phyloP scores from a whole-genome alignment of 352 stramenopile genomes.

The Globisporangium solare region DNA sequence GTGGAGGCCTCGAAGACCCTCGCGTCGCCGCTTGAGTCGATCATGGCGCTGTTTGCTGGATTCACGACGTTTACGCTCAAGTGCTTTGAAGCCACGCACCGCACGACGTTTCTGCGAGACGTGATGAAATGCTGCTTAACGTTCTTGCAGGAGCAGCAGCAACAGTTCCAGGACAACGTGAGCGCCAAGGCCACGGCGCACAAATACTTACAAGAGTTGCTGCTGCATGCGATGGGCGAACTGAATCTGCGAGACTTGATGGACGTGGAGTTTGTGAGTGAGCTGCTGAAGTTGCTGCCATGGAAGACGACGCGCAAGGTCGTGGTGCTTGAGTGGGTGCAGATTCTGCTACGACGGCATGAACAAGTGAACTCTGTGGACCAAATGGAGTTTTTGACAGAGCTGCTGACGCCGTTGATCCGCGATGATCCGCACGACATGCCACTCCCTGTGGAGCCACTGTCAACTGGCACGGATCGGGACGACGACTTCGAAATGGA shows the following conservation, averaged over 20 bases:
- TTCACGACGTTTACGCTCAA: conserved; percentile 48
- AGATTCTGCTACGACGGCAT: conserved; percentile 35
- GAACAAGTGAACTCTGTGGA: conserved; percentile 27
- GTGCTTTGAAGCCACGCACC: conserved; percentile 20
- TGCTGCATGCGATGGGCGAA: conserved; percentile 14
- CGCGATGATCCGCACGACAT: conserved; percentile 61
- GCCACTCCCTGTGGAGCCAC: conserved; percentile 15
- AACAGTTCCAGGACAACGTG: conserved; percentile 2
- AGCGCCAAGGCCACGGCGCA: conserved; percentile 6
- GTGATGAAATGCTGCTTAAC: conserved; percentile 26
- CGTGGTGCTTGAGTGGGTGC: conserved; percentile 45
- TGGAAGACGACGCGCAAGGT: conserved; percentile 54
- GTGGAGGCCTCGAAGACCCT: conserved; percentile 4
- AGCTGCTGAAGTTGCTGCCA: conserved; percentile 39
- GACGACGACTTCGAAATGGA: conserved; percentile 80
- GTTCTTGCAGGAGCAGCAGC: conserved; percentile 21
- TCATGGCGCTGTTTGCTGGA: conserved; percentile 39
- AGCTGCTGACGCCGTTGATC: conserved; percentile 89
- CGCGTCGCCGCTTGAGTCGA: conserved; percentile 13
- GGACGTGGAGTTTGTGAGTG: conserved; percentile 24
- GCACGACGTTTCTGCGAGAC: conserved; percentile 22
- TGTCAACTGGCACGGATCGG: conserved; percentile 13
- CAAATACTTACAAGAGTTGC: conserved; percentile 14
- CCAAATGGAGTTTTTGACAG: conserved; percentile 53
- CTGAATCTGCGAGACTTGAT: conserved; percentile 39